Conservation (phyloP, 106 monocot species). For the Apostasia ramifera region DNA sequence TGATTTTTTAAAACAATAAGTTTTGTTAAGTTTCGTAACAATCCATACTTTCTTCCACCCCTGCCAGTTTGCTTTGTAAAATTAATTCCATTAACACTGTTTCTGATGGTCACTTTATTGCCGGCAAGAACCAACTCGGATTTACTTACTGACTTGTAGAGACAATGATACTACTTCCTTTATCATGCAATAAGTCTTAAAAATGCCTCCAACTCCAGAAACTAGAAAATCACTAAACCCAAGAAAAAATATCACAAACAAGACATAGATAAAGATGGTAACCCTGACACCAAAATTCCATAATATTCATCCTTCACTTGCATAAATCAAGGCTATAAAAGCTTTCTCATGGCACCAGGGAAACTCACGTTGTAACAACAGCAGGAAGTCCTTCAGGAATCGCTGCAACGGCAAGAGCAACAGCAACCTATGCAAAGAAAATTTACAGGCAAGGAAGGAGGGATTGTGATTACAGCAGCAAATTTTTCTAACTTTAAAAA, state of each 20-base stretch:
- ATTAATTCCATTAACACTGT: no score
- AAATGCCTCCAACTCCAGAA: no score
- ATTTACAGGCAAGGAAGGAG: constrained; percentile 5
- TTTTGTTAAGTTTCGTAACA: no score
- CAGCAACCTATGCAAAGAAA: constrained; percentile 62
- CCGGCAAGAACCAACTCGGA: no score
- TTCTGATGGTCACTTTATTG: no score
- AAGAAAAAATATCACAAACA: background rate
- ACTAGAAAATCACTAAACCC: background rate
- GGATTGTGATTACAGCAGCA: background rate
- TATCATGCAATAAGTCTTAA: no score
- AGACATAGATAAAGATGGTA: background rate
- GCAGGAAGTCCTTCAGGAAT: constrained; percentile 99
- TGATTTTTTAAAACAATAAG: no score
- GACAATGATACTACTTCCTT: no score
- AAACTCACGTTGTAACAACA: constrained; percentile 92
- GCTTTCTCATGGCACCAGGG: background rate
- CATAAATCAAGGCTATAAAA: background rate
- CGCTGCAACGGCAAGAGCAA: constrained; percentile 97
- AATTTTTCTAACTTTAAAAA: background rate
- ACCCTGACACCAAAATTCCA: background rate
- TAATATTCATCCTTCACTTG: no score
- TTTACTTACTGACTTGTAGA: no score
- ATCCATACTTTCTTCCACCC: no score
- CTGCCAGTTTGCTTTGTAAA: no score